Evolutionary conservation across 495 filamentous ascomycete genomes (phyloP).

Genomic region (Neurospora intermedia): DNA sequence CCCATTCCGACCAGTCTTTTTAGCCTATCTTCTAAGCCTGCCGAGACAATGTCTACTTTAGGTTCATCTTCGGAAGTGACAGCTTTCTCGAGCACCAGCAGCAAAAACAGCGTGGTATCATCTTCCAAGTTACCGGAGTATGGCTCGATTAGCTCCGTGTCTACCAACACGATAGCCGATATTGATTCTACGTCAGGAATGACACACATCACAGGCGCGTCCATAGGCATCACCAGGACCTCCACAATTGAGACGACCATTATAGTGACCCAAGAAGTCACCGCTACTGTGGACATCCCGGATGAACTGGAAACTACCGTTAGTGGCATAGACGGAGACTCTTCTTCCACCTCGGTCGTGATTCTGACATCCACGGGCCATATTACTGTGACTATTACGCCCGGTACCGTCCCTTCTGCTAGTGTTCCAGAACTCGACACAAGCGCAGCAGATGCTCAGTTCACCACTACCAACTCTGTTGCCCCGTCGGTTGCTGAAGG

Average conservation of each 20-base stretch:
- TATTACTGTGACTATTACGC: not conserved
- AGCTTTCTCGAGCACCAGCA: not conserved
- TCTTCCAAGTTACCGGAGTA: not conserved
- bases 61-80: not conserved
- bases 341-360: not conserved
- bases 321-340: not conserved
- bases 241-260: not conserved
- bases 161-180: not conserved
- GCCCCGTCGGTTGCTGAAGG: not conserved
- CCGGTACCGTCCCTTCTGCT: not conserved
- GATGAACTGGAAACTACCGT: not conserved
- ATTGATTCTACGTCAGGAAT: not conserved
- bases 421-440: not conserved
- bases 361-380: not conserved
- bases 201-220: not conserved
- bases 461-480: not conserved
- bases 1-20: not conserved
- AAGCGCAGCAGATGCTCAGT: not conserved
- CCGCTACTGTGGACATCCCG: not conserved
- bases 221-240: not conserved
- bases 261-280: not conserved
- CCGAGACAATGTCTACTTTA: not conserved
- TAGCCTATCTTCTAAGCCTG: not conserved
- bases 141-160: not conserved
- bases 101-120: not conserved